Conservation (phyloP, 2,329 filamentous ascomycete genomes). For the Trichoderma atrobrunneum region DNA sequence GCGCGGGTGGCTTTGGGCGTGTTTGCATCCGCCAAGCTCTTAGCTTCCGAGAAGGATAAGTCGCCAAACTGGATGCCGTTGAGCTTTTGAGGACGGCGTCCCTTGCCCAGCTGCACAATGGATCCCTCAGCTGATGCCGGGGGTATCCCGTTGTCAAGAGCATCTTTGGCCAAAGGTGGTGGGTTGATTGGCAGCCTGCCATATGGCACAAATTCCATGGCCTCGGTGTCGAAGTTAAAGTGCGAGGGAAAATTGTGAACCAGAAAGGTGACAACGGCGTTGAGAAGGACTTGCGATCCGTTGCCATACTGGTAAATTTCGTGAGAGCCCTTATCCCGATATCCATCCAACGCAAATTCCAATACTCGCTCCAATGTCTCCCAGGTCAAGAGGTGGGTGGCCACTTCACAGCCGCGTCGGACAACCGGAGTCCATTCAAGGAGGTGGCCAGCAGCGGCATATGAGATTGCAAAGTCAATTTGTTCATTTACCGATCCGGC, state of each 20-base stretch:
- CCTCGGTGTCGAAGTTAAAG: constrained; percentile 56
- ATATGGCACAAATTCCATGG: constrained; percentile 36
- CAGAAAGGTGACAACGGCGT: constrained; percentile 56
- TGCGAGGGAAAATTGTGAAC: constrained; percentile 57
- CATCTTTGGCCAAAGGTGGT: constrained; percentile 21
- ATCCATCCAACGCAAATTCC: constrained; percentile 52
- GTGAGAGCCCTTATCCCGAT: constrained; percentile 35
- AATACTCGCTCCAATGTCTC: constrained; percentile 60
- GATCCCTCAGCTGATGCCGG: constrained; percentile 29
- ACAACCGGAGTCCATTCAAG: constrained; percentile 55
- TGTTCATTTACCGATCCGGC: constrained; percentile 42
- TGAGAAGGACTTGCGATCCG: constrained; percentile 53
- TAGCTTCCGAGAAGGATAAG: constrained; percentile 41
- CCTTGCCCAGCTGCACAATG: constrained; percentile 35
- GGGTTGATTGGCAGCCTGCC: constrained; percentile 39
- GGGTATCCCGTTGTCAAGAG: constrained; percentile 25
- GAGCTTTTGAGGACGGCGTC: constrained; percentile 50
- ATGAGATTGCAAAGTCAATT: constrained; percentile 59
- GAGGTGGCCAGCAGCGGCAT: constrained; percentile 60
- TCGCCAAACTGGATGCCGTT: constrained; percentile 72
- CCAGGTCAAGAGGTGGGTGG: constrained; percentile 58
- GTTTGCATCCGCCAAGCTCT: constrained; percentile 31
- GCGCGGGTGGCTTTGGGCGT: constrained; percentile 29
- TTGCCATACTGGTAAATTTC: constrained; percentile 52
- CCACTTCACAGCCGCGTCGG: constrained; percentile 58